Evolutionary conservation across 1,284 basidiomycete species (phyloP).

Genomic region (Xerocomus amazonicus): DNA sequence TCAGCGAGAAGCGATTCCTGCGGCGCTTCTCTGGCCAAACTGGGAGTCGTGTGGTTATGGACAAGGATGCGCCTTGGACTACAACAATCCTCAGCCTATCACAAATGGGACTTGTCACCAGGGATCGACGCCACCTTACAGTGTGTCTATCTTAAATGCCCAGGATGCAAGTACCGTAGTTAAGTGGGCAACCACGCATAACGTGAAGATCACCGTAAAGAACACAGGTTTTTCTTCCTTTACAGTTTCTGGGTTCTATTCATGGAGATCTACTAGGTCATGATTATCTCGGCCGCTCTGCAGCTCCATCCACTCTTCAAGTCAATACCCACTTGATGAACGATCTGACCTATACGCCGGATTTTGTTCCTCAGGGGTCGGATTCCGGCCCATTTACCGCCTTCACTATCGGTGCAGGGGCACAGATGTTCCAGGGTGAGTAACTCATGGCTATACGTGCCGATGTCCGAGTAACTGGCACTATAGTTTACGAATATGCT

Average conservation of each 20-base stretch:
- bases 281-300: conserved; percentile 22
- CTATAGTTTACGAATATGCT: conserved; percentile 17
- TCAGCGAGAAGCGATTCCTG: conserved; percentile 15
- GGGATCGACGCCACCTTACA: conserved; percentile 21
- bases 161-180: conserved; percentile 19
- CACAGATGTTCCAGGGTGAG: conserved; percentile 16
- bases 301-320: conserved; percentile 23
- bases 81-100: conserved; percentile 16
- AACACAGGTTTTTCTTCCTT: conserved; percentile 18
- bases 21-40: conserved; percentile 23
- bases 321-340: conserved; percentile 20
- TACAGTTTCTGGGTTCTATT: background rate
- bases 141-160: conserved; percentile 17
- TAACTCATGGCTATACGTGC: background rate
- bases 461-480: background rate
- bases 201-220: conserved; percentile 24
- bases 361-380: conserved; percentile 24
- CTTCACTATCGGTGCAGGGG: conserved; percentile 20
- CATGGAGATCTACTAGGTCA: conserved; percentile 15
- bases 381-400: conserved; percentile 13
- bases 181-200: conserved; percentile 20
- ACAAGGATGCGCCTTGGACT: conserved; percentile 22
- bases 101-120: conserved; percentile 12
- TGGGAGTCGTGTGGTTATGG: conserved; percentile 22
- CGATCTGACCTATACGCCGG: conserved; percentile 14